phyloP scores from a whole-genome alignment of 192 early-diverging fungal species.

The Coemansia furcata region DNA sequence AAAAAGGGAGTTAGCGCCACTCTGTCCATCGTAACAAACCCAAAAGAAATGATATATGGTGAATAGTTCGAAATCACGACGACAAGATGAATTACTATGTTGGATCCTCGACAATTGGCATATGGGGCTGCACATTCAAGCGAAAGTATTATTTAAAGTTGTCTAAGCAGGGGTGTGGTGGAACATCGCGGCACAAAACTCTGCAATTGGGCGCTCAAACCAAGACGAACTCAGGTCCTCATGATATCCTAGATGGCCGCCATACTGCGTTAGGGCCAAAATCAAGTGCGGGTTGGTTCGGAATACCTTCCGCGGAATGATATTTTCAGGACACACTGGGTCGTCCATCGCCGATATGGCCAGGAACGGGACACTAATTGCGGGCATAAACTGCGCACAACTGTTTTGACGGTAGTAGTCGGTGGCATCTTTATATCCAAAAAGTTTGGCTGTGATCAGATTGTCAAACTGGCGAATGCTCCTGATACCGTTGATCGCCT shows the following conservation, averaged over 20 bases:
- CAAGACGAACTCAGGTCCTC: conserved; percentile 56
- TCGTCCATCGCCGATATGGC: conserved; percentile 86
- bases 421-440: conserved; percentile 76
- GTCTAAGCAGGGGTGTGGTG: conserved; percentile 4
- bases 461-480: conserved; percentile 86
- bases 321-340: conserved; percentile 71
- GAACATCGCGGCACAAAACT: conserved; percentile 64
- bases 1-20: not conserved
- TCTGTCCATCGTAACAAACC: conserved; percentile 1
- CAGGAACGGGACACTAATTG: conserved; percentile 77
- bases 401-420: conserved; percentile 78
- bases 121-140: not conserved
- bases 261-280: conserved; percentile 73
- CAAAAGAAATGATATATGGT: not conserved
- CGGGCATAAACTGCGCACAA: conserved; percentile 57
- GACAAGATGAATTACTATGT: not conserved
- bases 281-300: conserved; percentile 75
- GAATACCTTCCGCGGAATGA: conserved; percentile 72
- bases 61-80: not conserved
- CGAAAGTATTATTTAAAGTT: not conserved
- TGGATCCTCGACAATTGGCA: not conserved
- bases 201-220: conserved; percentile 64
- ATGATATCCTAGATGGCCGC: conserved; percentile 94
- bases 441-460: conserved; percentile 64
- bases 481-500: conserved; percentile 54